Base-by-base conservation (phyloP, 176 grass and related monocot species). In the Rhipidocladum racemiflorum region DNA sequence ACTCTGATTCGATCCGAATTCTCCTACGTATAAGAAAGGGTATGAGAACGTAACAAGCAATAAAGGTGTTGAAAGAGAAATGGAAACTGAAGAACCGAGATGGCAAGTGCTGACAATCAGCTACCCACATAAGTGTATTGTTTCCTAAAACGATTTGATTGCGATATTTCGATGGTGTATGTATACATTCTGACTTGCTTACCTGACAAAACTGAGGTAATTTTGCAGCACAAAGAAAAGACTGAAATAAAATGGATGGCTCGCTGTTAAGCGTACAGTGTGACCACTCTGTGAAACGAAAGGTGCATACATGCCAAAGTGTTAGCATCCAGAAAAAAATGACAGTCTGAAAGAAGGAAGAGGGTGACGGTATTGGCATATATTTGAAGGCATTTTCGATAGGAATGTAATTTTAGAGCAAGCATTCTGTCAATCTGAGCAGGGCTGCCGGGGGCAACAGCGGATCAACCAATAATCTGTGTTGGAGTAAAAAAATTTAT, bases 31-130 rank as follows among this genome's bases (percentile, higher is more conserved):
- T 3, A 34, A 34, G 32, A 3, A 34, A 34, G n/a, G n/a, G n/a
- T n/a, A n/a, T n/a, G n/a, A n/a, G n/a, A n/a, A n/a, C n/a, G n/a
- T n/a, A n/a, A n/a, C n/a, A n/a, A n/a, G n/a, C n/a, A 23, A 57
- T 48, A 38, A 74, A 79, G 49, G 56, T 45, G 7, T 40, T 46
- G 65, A 72, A 15, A 60, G 68, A 32, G 68, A 72, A 61, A 60
- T 1, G 36, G 49, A 73, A 79, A 77, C 59, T 40, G 74, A 84
- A 73, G 61, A 89, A 69, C 69, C 7, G 25, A 70, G 61, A 72
- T 68, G 68, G 68, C 34, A 18, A 53, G 20, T n/a, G 69, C 10
- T 70, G 27, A 32, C 34, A 76, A 61, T 63, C 46, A 38, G 50
- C 49, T 75, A 68, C 10, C 70, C 71, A 54, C 35, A n/a, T 10